Percentiles rank a stretch among this genome's conserved stretches.
Evolutionary conservation across 768 basidiomycete genomes (phyloP).

Genomic region (Strobilomyces dryophilus): DNA sequence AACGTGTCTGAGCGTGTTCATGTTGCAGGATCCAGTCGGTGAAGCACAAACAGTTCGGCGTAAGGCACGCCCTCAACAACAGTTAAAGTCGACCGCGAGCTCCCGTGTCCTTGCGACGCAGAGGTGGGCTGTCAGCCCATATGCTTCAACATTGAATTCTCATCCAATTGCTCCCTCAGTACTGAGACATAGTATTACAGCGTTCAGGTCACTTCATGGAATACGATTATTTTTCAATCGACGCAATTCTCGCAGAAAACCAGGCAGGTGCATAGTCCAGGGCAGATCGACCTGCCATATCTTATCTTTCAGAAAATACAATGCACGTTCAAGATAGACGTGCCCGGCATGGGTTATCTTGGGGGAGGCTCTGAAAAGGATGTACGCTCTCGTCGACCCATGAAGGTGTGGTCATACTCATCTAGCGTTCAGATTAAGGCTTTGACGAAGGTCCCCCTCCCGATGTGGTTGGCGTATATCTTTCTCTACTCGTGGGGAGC

Average conservation of each 20-base stretch:
- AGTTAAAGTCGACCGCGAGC: too few relatives aligned
- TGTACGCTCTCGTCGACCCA: constrained; percentile 41
- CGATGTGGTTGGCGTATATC: constrained; percentile 89
- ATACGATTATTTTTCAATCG: constrained; percentile 88
- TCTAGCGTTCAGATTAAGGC: constrained; percentile 52
- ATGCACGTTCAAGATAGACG: constrained; percentile 86
- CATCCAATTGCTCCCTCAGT: too few relatives aligned
- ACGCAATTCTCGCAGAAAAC: constrained; percentile 88
- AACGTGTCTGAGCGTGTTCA: constrained; percentile 21
- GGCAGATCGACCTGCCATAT: background rate
- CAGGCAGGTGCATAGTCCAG: constrained; percentile 45
- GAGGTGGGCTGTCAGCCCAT: background rate
- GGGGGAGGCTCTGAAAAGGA: constrained; percentile 83
- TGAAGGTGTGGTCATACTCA: constrained; percentile 6
- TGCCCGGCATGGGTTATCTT: constrained; percentile 84
- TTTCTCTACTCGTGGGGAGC: constrained; percentile 67
- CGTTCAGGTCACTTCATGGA: constrained; percentile 51
- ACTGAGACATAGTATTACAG: too few relatives aligned
- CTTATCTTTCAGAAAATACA: constrained; percentile 68
- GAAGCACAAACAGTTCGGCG: background rate
- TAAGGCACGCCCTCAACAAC: too few relatives aligned
- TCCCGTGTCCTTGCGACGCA: background rate
- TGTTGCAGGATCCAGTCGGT: constrained; percentile 6
- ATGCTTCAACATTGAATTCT: too few relatives aligned
- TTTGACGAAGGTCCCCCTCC: constrained; percentile 73